Conservation (phyloP, 176 grass and related monocot genomes). For the Alopecurus myosuroides region DNA sequence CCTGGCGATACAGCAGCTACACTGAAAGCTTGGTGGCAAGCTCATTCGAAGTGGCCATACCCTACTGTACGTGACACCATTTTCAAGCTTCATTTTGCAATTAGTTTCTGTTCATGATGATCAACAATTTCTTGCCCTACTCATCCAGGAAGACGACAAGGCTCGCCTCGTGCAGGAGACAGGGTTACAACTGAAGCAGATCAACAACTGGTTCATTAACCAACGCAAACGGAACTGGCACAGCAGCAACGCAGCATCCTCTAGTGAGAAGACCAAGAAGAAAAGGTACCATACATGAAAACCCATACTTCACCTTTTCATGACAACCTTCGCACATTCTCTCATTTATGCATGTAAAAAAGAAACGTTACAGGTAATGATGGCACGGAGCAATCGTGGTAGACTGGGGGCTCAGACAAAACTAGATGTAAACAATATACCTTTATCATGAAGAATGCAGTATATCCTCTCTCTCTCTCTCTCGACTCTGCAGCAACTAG, state of each 20-base stretch:
- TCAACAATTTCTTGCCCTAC: slow-evolving; percentile 3
- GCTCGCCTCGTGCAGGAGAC: slow-evolving; percentile 87
- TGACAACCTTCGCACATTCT: not conserved
- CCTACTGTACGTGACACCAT: slow-evolving; percentile 61
- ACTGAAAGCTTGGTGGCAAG: slow-evolving; percentile 96
- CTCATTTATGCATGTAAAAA: slow-evolving; percentile 25
- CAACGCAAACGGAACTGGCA: slow-evolving; percentile 99
- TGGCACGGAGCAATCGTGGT: slow-evolving; percentile 3
- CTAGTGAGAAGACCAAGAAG: slow-evolving; percentile 79
- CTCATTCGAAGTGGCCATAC: slow-evolving; percentile 98
- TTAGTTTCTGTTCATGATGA: not conserved
- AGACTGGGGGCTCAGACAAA: slow-evolving; percentile 10
- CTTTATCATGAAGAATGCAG: not conserved
- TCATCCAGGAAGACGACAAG: slow-evolving; percentile 88
- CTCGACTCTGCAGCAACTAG: slow-evolving; percentile 12
- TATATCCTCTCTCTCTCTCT: slow-evolving; percentile 7
- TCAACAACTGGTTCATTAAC: slow-evolving; percentile 99
- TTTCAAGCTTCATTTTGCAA: not conserved
- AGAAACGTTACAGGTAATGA: slow-evolving; percentile 51
- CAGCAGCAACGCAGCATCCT: slow-evolving; percentile 73
- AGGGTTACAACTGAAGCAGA: slow-evolving; percentile 95
- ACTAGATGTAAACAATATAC: slow-evolving; percentile 39
- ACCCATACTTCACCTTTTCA: not conserved
- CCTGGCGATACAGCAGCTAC: slow-evolving; percentile 80
- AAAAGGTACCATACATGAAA: slow-evolving; percentile 58